These are phyloP conservation scores for Metschnikowia lunata DNA, from an alignment of 805 yeast genomes.

Conservation along the genomic window DNA sequence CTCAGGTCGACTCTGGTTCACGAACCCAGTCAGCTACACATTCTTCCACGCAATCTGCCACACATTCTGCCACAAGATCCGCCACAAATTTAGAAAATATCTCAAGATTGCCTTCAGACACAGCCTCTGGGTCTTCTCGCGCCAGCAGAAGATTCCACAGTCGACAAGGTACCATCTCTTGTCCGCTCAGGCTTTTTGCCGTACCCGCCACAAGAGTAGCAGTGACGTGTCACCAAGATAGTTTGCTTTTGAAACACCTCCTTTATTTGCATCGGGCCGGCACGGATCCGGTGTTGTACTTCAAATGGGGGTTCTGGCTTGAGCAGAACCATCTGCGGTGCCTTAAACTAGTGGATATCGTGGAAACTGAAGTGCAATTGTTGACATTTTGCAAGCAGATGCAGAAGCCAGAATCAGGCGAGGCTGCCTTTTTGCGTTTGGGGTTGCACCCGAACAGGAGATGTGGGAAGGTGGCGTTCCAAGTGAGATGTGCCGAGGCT, in stretches of 20 bases:
- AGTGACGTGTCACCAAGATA: neutral
- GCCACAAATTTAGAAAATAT: no score
- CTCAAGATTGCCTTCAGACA: no score
- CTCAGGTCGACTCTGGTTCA: no score
- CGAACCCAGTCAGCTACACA: no score
- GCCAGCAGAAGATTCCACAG: no score
- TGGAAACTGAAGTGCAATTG: constrained; percentile 6
- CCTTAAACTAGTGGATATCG: neutral
- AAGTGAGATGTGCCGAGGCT: constrained; percentile 1
- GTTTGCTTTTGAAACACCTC: constrained; percentile 3
- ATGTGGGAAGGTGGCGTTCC: constrained; percentile 7
- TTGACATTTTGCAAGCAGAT: neutral
- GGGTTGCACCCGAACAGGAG: constrained; percentile 4
- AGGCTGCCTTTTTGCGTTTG: constrained; percentile 2
- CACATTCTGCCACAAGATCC: no score
- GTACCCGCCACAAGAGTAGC: neutral
- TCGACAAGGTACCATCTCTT: no score
- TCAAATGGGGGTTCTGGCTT: constrained; percentile 12
- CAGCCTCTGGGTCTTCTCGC: no score
- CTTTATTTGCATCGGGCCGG: neutral
- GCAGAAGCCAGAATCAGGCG: neutral
- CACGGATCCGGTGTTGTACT: constrained; percentile 2
- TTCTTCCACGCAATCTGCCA: no score
- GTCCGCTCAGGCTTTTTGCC: constrained; percentile 1
- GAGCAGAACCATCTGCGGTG: neutral